phyloP scores from a whole-genome alignment of 805 yeast species.

The Yarrowia hollandica region DNA sequence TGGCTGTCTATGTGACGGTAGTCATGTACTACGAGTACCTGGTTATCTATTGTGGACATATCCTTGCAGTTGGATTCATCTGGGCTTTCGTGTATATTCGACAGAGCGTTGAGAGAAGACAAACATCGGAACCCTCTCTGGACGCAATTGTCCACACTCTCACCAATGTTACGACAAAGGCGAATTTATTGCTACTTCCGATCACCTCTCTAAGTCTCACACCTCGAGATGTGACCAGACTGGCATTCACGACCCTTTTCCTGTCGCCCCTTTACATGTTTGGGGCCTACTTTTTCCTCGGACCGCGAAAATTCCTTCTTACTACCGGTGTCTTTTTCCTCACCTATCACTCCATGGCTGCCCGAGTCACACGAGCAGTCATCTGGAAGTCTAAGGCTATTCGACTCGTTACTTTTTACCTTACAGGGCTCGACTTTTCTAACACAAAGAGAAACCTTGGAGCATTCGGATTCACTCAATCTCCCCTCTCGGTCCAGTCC shows the following conservation, averaged over 20 bases:
- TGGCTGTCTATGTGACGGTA: conserved; percentile 54
- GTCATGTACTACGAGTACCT: conserved; percentile 79
- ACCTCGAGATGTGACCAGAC: conserved; percentile 73
- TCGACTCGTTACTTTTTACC: conserved; percentile 70
- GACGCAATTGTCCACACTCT: conserved; percentile 82
- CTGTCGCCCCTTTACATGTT: conserved; percentile 82
- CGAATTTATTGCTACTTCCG: conserved; percentile 79
- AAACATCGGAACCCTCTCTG: conserved; percentile 70
- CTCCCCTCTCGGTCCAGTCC: conserved; percentile 37
- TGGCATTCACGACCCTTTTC: conserved; percentile 79
- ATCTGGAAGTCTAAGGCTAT: conserved; percentile 79
- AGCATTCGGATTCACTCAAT: conserved; percentile 35
- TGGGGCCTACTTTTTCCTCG: conserved; percentile 62
- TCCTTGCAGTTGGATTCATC: conserved; percentile 52
- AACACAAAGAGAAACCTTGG: conserved; percentile 45
- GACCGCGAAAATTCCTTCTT: conserved; percentile 68
- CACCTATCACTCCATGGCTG: conserved; percentile 84
- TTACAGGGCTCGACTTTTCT: conserved; percentile 80
- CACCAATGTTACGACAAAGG: conserved; percentile 69
- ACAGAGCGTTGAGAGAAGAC: conserved; percentile 43
- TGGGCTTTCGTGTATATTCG: conserved; percentile 38
- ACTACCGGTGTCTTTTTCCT: conserved; percentile 59
- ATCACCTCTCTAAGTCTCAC: conserved; percentile 68
- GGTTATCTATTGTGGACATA: conserved; percentile 79
- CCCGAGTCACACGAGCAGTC: conserved; percentile 76